Conservation (phyloP, 495 filamentous ascomycete species). For the Darksidea phi region DNA sequence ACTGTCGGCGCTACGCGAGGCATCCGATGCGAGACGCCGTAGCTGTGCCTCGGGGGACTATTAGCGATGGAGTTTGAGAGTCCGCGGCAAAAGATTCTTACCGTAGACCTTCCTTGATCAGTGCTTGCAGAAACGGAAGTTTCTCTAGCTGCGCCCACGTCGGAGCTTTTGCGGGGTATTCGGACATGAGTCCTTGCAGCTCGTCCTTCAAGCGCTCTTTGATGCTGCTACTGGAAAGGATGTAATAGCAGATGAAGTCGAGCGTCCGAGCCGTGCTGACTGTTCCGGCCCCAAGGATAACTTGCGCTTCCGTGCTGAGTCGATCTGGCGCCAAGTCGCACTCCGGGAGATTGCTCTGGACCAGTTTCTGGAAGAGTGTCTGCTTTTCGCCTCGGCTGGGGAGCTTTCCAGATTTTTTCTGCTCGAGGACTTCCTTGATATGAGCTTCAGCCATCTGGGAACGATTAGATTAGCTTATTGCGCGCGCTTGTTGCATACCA, state of each 20-base stretch:
- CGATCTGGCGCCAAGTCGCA: conserved; percentile 36
- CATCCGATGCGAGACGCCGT: conserved; percentile 47
- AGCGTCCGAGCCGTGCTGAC: conserved; percentile 40
- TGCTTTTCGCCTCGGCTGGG: background rate
- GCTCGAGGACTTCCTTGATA: too few species aligned
- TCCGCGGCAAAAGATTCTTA: background rate
- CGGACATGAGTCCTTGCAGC: conserved; percentile 6
- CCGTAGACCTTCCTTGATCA: conserved; percentile 49
- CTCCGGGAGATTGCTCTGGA: conserved; percentile 13
- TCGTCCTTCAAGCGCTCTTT: background rate
- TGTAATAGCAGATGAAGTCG: conserved; percentile 37
- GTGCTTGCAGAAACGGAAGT: conserved; percentile 38
- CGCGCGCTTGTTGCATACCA: too few species aligned
- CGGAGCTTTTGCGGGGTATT: conserved; percentile 19
- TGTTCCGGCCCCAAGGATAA: conserved; percentile 40
- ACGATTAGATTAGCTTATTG: too few species aligned
- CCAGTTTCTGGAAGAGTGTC: conserved; percentile 5
- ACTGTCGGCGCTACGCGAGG: conserved; percentile 48
- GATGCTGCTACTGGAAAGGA: conserved; percentile 31
- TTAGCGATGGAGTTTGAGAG: background rate
- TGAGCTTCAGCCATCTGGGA: background rate
- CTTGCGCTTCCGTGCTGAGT: conserved; percentile 38
- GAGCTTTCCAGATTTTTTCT: too few species aligned
- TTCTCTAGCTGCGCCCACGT: conserved; percentile 41
- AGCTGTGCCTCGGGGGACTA: conserved; percentile 34